These are phyloP conservation scores for Botrytis squamosa DNA, from an alignment of 2,329 filamentous ascomycete species.

Conservation along the genomic window DNA sequence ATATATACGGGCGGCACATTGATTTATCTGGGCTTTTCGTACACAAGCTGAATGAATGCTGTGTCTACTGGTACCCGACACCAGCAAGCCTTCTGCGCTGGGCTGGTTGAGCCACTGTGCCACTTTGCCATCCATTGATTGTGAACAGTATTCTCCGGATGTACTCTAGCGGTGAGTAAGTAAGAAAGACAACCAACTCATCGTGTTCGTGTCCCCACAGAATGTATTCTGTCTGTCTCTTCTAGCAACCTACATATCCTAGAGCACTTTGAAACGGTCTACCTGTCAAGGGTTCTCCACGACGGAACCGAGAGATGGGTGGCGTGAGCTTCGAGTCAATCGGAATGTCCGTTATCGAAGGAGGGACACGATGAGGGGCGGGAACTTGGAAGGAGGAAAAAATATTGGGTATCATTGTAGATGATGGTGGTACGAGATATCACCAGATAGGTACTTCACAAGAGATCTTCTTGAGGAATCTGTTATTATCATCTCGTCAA, in stretches of 20 bases:
- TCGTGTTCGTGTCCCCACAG: slow-evolving; percentile 18
- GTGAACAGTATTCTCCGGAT: not conserved
- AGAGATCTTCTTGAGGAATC: not conserved
- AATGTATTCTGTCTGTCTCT: not conserved
- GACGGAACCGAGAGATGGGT: slow-evolving; percentile 12
- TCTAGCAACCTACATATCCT: not conserved
- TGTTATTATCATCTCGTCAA: not conserved
- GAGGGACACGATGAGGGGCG: not conserved
- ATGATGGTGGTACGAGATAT: not conserved
- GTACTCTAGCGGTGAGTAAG: slow-evolving; percentile 13
- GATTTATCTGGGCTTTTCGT: not conserved
- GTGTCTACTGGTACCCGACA: not conserved
- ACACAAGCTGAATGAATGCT: slow-evolving; percentile 8
- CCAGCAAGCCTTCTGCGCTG: not conserved
- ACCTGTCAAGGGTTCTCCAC: slow-evolving; percentile 17
- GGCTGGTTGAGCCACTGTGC: not conserved
- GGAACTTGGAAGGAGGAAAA: not conserved
- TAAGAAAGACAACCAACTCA: not conserved
- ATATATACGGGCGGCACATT: not conserved
- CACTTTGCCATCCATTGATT: not conserved
- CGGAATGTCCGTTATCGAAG: not conserved
- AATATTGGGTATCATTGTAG: not conserved
- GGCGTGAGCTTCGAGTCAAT: slow-evolving; percentile 18
- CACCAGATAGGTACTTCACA: not conserved
- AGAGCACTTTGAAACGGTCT: slow-evolving; percentile 3